These are phyloP conservation scores for Trifolium subterraneum DNA, from an alignment of 306 rosid species.

Conservation along the genomic window DNA sequence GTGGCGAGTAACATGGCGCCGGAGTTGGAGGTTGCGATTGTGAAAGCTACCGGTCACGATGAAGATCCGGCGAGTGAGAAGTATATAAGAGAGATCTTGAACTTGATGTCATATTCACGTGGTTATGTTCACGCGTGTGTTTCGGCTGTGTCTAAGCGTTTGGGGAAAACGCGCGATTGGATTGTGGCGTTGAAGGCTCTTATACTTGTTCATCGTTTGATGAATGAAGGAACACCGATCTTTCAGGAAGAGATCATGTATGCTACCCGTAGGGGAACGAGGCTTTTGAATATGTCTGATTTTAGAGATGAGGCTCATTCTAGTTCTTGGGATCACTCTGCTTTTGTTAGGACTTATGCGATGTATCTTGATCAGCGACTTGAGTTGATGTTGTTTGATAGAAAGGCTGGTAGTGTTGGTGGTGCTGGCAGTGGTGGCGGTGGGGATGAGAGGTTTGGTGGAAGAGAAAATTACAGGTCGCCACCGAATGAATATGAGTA, in stretches of 20 bases:
- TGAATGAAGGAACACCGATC: slow-evolving; percentile 80
- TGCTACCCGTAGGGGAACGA: slow-evolving; percentile 86
- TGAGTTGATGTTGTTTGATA: slow-evolving; percentile 71
- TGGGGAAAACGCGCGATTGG: slow-evolving; percentile 97
- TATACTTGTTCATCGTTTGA: slow-evolving; percentile 73
- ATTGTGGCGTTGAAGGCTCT: slow-evolving; percentile 89
- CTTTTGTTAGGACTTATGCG: slow-evolving; percentile 86
- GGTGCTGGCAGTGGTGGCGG: slow-evolving; percentile 7
- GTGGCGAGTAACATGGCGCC: slow-evolving; percentile 96
- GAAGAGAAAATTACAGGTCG: slow-evolving; percentile 68
- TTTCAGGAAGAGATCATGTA: slow-evolving; percentile 89
- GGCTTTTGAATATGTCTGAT: slow-evolving; percentile 87
- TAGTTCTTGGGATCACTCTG: slow-evolving; percentile 95
- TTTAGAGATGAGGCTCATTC: slow-evolving; percentile 98
- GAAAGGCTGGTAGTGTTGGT: slow-evolving; percentile 39
- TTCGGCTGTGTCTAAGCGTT: slow-evolving; percentile 75
- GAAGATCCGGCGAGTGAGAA: slow-evolving; percentile 95
- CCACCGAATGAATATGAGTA: slow-evolving; percentile 81
- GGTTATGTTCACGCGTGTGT: slow-evolving; percentile 82
- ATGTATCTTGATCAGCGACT: slow-evolving; percentile 91
- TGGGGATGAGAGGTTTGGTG: slow-evolving; percentile 59
- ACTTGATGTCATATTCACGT: slow-evolving; percentile 74
- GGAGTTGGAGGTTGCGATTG: slow-evolving; percentile 94
- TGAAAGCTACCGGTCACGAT: slow-evolving; percentile 92
- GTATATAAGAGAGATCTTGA: slow-evolving; percentile 76